Evolutionary conservation across 2,329 filamentous ascomycete genomes (phyloP).

Genomic region (Penicillium sclerotigenum): DNA sequence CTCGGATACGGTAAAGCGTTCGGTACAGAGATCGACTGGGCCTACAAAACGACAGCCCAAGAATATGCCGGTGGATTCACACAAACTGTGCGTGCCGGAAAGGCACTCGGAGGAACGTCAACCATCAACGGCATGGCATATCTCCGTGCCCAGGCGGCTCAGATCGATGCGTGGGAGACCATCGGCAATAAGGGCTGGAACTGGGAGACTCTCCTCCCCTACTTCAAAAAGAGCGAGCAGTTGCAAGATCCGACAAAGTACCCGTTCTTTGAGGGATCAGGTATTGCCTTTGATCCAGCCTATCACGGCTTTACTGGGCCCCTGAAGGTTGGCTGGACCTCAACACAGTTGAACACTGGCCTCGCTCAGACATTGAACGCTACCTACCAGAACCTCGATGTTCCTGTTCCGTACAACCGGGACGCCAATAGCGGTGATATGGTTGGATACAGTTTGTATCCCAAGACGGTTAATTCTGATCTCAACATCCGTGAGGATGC

Average conservation of each 20-base stretch:
- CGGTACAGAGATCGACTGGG: conserved; percentile 41
- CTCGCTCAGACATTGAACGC: conserved; percentile 18
- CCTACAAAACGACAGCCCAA: conserved; percentile 40
- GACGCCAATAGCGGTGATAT: conserved; percentile 46
- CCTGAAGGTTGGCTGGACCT: conserved; percentile 26
- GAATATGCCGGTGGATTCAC: conserved; percentile 31
- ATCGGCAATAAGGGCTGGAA: conserved; percentile 32
- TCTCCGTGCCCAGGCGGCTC: conserved; percentile 33
- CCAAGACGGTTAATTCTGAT: conserved; percentile 41
- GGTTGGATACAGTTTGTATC: conserved; percentile 45
- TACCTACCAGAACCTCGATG: conserved; percentile 31
- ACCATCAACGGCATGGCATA: conserved; percentile 45
- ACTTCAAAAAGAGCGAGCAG: conserved; percentile 29
- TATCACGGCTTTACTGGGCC: conserved; percentile 30
- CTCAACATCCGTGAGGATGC: conserved; percentile 46
- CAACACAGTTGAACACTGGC: conserved; percentile 19
- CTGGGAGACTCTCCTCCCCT: conserved; percentile 31
- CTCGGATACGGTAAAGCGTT: conserved; percentile 26
- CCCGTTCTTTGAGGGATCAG: conserved; percentile 18
- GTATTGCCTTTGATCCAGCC: conserved; percentile 22
- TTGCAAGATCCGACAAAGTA: conserved; percentile 22
- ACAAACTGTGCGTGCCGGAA: conserved; percentile 40
- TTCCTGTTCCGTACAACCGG: conserved; percentile 36
- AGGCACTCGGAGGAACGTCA: conserved; percentile 44
- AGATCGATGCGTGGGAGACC: conserved; percentile 39